Evolutionary conservation across 2,329 filamentous ascomycete species (phyloP), one percentile per base, ranked within the genome.

Genomic region (Claviceps monticola): DNA sequence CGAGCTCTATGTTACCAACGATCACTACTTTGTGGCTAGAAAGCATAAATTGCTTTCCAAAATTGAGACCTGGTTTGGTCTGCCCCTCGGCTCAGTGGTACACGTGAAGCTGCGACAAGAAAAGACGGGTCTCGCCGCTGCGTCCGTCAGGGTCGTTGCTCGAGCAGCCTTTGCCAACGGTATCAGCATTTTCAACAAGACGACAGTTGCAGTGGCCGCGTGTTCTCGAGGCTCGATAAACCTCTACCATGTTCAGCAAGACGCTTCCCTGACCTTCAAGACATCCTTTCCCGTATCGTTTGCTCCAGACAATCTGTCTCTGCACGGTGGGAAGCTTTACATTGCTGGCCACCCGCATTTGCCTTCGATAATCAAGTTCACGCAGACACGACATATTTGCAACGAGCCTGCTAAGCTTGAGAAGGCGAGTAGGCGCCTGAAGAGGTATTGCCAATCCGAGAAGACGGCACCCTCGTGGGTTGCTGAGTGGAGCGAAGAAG

Each of bases 1-100:
- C 2, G 68, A 71, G 52, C 57, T 73, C 19, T 68, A 67, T 49
- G 63, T 73, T 19, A 71, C 69, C 3, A 73, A 72, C 46, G 65
- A 68, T 53, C 67, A 72, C 54, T 50, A 61, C 55, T 66, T 72
- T 52, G 57, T 62, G 1, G 53, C 57, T 11, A 55, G 54, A 2
- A 50, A 64, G 7, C 52, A 55, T 2, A 57, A 51, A 0, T 3
- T 64, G 1, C 56, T 71, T 0, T 57, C 62, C 8, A 50, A 52
- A 1, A 1, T 67, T 0, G 71, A 73, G 56, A 69, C 64, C 0
- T 66, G 66, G 9, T 53, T 67, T 1, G 59, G 58, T 1, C 51
- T 64, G 1, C 63, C 69, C 0, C 53, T 62, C 1, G 68, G 64
- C 0, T 64, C 60, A 1, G 58, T 72, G 4, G 65, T 72, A 0